Conservation (phyloP, 176 grass and related monocot species). For the Phoenix dactylifera region DNA sequence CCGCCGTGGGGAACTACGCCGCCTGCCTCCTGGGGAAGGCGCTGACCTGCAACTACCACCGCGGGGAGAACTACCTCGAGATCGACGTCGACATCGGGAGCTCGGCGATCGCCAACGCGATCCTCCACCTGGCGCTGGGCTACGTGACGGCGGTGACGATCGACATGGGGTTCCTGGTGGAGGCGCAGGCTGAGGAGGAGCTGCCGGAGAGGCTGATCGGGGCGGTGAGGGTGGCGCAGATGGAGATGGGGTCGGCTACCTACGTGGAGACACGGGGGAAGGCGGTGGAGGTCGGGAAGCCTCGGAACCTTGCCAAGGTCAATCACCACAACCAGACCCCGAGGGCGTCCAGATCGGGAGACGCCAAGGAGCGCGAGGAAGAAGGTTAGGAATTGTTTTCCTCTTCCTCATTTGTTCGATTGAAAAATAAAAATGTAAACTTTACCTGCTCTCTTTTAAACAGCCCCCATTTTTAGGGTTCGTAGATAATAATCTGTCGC, state of each 20-base stretch:
- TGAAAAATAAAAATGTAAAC: too few relatives aligned
- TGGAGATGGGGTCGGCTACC: constrained; percentile 78
- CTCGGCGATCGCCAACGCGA: constrained; percentile 79
- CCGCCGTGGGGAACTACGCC: constrained; percentile 80
- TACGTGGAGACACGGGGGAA: constrained; percentile 36
- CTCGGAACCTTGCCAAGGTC: constrained; percentile 46
- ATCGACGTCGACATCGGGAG: constrained; percentile 98
- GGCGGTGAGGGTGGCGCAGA: constrained; percentile 80
- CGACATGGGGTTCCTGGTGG: constrained; percentile 93
- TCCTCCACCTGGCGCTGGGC: constrained; percentile 74
- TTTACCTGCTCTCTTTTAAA: too few relatives aligned
- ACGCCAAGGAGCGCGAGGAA: too few relatives aligned
- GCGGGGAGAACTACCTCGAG: constrained; percentile 83
- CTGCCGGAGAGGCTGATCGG: constrained; percentile 77
- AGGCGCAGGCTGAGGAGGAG: constrained; percentile 82
- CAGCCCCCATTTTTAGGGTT: too few relatives aligned
- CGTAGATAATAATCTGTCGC: too few relatives aligned
- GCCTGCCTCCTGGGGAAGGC: constrained; percentile 94
- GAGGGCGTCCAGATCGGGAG: too few relatives aligned
- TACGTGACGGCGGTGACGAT: constrained; percentile 71
- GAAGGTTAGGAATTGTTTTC: too few relatives aligned
- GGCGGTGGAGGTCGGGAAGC: constrained; percentile 19
- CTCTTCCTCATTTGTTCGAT: too few relatives aligned
- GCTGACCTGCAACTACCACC: constrained; percentile 86
- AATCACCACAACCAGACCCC: constrained; percentile 32